These are phyloP conservation scores for Mortierella sp. DNA, from an alignment of 371 early-diverging fungal species.

Conservation along the genomic window DNA sequence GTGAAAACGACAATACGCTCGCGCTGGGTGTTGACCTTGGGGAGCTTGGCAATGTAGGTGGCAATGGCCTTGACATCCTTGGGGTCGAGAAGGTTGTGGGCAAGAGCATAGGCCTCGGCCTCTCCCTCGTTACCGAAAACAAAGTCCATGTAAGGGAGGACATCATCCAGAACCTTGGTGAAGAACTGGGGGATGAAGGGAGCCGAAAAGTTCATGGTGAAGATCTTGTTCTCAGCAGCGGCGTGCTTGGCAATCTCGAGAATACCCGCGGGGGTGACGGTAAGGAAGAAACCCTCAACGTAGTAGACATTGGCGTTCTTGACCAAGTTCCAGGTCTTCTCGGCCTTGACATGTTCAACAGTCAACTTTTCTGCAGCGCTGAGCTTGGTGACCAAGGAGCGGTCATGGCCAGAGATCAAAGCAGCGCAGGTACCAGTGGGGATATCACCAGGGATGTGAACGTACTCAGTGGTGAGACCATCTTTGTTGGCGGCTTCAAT, in stretches of 20 bases:
- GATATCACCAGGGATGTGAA: constrained; percentile 67
- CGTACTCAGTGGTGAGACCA: constrained; percentile 89
- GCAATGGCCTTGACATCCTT: constrained; percentile 84
- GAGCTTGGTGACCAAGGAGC: constrained; percentile 93
- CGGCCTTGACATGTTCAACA: constrained; percentile 73
- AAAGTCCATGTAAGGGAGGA: constrained; percentile 87
- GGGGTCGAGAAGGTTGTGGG: constrained; percentile 70
- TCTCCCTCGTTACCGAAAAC: constrained; percentile 97
- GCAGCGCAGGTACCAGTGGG: constrained; percentile 97
- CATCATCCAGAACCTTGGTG: constrained; percentile 79
- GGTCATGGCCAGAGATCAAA: constrained; percentile 89
- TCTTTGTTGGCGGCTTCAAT: constrained; percentile 83
- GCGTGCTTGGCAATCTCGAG: constrained; percentile 90
- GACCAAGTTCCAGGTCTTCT: constrained; percentile 88
- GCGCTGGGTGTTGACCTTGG: constrained; percentile 77
- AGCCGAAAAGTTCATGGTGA: constrained; percentile 94
- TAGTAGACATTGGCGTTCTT: constrained; percentile 91
- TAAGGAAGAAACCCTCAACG: constrained; percentile 93
- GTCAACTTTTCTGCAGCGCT: constrained; percentile 93
- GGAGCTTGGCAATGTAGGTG: constrained; percentile 80
- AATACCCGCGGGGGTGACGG: constrained; percentile 86
- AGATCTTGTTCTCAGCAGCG: constrained; percentile 77
- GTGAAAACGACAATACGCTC: constrained; percentile 93
- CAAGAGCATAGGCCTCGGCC: constrained; percentile 83
- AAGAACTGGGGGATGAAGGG: constrained; percentile 96